A percentile compares a stretch with the other conserved stretches of the same genome.
These are phyloP conservation scores for Pelargonium nanum DNA, from an alignment of 345 rosid species.

Conservation along the genomic window DNA sequence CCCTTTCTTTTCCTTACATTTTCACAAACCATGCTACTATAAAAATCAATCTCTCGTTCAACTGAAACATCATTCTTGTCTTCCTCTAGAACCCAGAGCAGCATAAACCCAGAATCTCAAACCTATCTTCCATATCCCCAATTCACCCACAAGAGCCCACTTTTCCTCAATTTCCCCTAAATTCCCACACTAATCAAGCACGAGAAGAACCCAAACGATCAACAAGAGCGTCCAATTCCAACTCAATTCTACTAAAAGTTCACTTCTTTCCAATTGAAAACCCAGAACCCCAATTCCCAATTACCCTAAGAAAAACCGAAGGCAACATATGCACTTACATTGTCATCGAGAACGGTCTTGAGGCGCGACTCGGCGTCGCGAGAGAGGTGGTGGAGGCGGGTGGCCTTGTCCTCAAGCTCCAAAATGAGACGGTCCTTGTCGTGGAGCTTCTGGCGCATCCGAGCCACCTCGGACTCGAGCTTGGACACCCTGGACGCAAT, in stretches of 20 bases:
- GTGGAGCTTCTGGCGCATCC: slow-evolving; percentile 33
- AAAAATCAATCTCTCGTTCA: neutral
- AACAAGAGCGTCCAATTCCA: too few relatives aligned
- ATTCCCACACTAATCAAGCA: neutral
- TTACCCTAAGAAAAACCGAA: neutral
- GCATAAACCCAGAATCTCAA: neutral
- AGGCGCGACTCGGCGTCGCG: slow-evolving; percentile 51
- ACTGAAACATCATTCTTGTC: neutral
- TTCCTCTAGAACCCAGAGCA: neutral
- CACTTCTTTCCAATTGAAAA: neutral
- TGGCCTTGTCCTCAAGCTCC: slow-evolving; percentile 48
- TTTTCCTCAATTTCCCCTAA: neutral
- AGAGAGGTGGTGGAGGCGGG: slow-evolving; percentile 36
- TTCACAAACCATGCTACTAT: neutral
- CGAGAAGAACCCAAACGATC: neutral
- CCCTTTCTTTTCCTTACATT: neutral
- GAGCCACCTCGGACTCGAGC: slow-evolving; percentile 57
- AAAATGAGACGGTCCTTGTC: slow-evolving; percentile 57
- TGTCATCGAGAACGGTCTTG: slow-evolving; percentile 50
- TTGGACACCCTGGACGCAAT: slow-evolving; percentile 82
- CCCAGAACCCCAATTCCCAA: neutral
- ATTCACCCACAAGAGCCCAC: neutral
- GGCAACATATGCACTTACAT: slow-evolving; percentile 26
- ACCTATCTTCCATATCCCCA: neutral
- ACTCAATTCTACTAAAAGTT: too few relatives aligned